These are phyloP conservation scores for Juncus inflexus DNA, from an alignment of 176 grass and related monocot genomes.

Conservation along the genomic window DNA sequence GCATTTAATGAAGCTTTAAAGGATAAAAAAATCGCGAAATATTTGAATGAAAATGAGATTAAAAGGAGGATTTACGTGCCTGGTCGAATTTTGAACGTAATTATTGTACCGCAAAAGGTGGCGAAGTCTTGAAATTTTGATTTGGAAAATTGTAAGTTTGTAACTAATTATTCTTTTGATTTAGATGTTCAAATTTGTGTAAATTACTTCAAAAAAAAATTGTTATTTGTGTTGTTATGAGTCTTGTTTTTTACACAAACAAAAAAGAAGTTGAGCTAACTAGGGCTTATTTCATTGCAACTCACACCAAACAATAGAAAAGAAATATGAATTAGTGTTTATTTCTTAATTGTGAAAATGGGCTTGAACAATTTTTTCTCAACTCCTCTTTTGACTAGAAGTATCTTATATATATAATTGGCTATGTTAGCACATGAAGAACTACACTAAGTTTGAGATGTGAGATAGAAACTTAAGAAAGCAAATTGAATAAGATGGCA, in stretches of 20 bases:
- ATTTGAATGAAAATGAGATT: constrained; percentile 57
- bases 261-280: constrained; percentile 13
- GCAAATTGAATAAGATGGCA: background rate
- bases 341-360: background rate
- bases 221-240: background rate
- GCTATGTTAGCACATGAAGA: background rate
- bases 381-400: background rate
- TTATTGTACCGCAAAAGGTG: constrained; percentile 78
- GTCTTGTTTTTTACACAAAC: background rate
- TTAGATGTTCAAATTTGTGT: background rate
- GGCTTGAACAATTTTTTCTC: constrained; percentile 12
- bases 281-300: background rate
- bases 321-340: background rate
- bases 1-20: constrained; percentile 55
- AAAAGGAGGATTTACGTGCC: constrained; percentile 85
- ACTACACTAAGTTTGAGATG: background rate
- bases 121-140: constrained; percentile 23
- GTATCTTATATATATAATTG: too few species aligned
- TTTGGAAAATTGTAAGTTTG: constrained; percentile 5
- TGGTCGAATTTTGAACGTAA: constrained; percentile 94
- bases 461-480: constrained; percentile 3
- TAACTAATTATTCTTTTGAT: constrained; percentile 17
- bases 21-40: constrained; percentile 87
- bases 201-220: background rate
- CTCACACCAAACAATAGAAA: constrained; percentile 11